These are phyloP conservation scores for Ananas comosus DNA, from an alignment of 176 grass and related monocot species.

Conservation along the genomic window DNA sequence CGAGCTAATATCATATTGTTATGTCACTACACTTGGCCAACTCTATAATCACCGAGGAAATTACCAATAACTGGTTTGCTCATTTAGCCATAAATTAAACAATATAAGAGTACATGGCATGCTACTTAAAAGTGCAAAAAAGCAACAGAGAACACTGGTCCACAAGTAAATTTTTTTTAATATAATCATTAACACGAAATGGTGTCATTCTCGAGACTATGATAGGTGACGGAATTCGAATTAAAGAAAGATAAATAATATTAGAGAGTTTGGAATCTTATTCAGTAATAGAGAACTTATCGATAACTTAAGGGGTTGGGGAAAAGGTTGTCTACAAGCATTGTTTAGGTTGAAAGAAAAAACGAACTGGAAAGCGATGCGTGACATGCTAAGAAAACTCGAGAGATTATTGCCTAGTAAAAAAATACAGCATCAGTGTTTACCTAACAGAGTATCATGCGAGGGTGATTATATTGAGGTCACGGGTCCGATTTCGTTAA, in stretches of 20 bases:
- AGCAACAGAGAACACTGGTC: background rate
- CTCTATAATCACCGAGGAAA: background rate
- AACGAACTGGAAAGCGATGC: background rate
- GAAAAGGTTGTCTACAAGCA: conserved; percentile 21
- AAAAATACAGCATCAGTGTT: background rate
- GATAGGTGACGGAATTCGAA: background rate
- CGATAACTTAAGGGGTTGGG: conserved; percentile 9
- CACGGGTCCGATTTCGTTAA: too few relatives aligned
- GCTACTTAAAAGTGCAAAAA: background rate
- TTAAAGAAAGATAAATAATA: background rate
- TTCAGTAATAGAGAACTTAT: background rate
- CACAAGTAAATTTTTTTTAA: background rate
- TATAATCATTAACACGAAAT: background rate
- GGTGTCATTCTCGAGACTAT: background rate
- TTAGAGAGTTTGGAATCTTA: conserved; percentile 1
- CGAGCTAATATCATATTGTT: background rate
- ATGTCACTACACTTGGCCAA: background rate
- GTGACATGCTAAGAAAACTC: background rate
- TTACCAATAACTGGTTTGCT: background rate
- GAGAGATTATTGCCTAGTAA: background rate
- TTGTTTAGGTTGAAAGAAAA: background rate
- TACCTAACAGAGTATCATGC: too few relatives aligned
- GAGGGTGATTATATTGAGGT: too few relatives aligned
- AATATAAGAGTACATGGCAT: background rate
- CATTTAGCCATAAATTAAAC: background rate